Evolutionary conservation across 192 early-diverging fungal species (phyloP), one percentile per base, ranked within the genome.

Genomic region (Entomortierella lignicola): DNA sequence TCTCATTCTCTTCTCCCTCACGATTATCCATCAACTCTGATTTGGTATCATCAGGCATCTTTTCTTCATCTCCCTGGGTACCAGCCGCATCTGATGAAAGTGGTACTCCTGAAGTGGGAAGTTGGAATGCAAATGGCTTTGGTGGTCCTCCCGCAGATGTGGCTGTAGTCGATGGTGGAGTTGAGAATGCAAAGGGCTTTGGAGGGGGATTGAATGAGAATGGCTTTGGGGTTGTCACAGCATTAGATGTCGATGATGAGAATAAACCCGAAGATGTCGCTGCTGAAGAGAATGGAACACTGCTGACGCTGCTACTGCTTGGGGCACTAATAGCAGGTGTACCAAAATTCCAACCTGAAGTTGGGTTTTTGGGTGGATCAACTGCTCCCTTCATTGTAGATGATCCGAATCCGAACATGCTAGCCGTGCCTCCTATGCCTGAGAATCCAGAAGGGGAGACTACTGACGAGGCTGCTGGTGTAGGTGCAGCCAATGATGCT

Each of bases 311-410:
- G 15, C 44, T 47, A 20, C 12, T 47, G 20, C 44, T 20, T 15
- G 15, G 15, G 12, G 50, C 18, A 29, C 29, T 54, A 39, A 23
- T 42, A 25, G 21, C 21, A 37, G 41, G 42, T 8, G 29, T 32
- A 2, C 55, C 56, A 47, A 68, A 59, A 32, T 34, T 62, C 69
- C 69, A 71, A 20, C 30, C 56, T 6, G 60, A 34, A 11, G 60
- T 63, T 1, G 72, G 72, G 34, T 77, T 67, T 21, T 34, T 62
- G 42, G 72, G 64, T 51, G 65, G 65, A 25, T 68, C 72, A 15
- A 77, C 60, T 18, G 64, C 60, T 30, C 65, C 72, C 17, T 77
- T 77, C 59, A 68, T 60, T 2, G 66, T 57, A 1, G 72, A 77
- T 2, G 70, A 63, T 39, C 61, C 61, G 47, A 55, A 58, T 4